These are phyloP conservation scores for Claviceps capensis DNA, from an alignment of 2,329 filamentous ascomycete species.

Conservation along the genomic window DNA sequence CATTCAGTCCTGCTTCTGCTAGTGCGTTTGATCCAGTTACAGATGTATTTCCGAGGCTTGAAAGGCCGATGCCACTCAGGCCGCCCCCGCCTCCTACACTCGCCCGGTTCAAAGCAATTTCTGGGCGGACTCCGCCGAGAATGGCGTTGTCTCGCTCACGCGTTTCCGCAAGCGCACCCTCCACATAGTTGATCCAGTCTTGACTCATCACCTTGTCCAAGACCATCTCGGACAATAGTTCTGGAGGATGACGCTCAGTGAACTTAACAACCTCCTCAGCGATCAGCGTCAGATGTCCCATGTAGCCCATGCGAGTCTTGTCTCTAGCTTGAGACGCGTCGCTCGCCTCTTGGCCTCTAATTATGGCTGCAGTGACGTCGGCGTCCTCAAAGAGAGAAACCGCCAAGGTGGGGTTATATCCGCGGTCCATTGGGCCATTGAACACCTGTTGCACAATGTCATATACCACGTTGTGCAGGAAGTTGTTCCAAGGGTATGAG, in stretches of 20 bases:
- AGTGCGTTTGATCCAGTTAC: conserved; percentile 50
- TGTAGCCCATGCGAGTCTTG: conserved; percentile 90
- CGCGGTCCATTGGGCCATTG: conserved; percentile 93
- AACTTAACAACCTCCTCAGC: conserved; percentile 98
- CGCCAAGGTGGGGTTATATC: conserved; percentile 79
- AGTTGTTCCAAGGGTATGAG: conserved; percentile 98
- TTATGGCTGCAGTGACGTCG: conserved; percentile 79
- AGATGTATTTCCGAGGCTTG: conserved; percentile 26
- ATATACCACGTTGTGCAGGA: conserved; percentile 97
- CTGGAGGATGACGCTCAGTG: conserved; percentile 81
- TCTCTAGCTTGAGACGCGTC: conserved; percentile 73
- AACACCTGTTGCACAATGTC: conserved; percentile 98
- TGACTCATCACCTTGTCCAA: conserved; percentile 79
- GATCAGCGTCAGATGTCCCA: conserved; percentile 94
- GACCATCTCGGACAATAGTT: conserved; percentile 70
- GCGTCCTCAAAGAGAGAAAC: conserved; percentile 88
- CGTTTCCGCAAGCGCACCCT: conserved; percentile 83
- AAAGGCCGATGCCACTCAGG: conserved; percentile 35
- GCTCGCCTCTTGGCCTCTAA: conserved; percentile 76
- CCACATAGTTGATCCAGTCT: conserved; percentile 90
- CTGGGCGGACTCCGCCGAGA: conserved; percentile 83
- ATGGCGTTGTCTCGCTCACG: conserved; percentile 97
- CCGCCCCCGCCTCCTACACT: conserved; percentile 36
- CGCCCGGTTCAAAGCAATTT: conserved; percentile 71
- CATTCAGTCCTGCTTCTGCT: conserved; percentile 68